Percentiles rank a stretch among this genome's conserved stretches.
Evolutionary conservation across 2,329 filamentous ascomycete species (phyloP).

Genomic region (Diaporthe sp.): DNA sequence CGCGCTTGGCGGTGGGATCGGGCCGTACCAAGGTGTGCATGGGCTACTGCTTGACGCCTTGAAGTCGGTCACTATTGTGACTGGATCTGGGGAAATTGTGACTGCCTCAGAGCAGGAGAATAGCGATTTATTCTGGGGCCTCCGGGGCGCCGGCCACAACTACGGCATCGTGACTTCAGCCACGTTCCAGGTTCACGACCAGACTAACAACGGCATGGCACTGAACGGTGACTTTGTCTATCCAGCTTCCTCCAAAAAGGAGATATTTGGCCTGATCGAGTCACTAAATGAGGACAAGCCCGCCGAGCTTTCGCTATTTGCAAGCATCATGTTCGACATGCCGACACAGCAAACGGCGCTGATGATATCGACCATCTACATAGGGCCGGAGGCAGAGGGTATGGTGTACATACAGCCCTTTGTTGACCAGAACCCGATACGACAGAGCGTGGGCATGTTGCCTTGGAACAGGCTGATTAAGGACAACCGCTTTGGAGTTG

Average conservation of each 20-base stretch:
- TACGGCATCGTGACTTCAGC: not conserved
- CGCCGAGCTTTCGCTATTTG: not conserved
- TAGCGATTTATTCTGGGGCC: not conserved
- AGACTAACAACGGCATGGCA: not conserved
- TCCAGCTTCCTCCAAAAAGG: not conserved
- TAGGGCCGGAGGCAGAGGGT: not conserved
- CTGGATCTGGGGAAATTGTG: not conserved
- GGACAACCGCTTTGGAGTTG: not conserved
- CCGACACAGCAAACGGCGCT: not conserved
- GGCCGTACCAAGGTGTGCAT: not conserved
- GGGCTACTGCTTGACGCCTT: not conserved
- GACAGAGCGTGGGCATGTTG: not conserved
- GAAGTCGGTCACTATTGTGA: not conserved
- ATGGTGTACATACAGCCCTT: not conserved
- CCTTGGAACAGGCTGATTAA: not conserved
- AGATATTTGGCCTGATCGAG: not conserved
- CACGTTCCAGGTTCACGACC: not conserved
- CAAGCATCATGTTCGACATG: not conserved
- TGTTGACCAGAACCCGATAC: not conserved
- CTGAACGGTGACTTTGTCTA: constrained; percentile 1
- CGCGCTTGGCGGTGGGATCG: not conserved
- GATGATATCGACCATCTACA: not conserved
- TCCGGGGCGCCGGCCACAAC: not conserved
- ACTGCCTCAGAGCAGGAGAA: not conserved
- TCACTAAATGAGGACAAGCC: not conserved